Evolutionary conservation across 176 grass and related monocot genomes (phyloP).

Genomic region (Cenchrus fungigraminus): DNA sequence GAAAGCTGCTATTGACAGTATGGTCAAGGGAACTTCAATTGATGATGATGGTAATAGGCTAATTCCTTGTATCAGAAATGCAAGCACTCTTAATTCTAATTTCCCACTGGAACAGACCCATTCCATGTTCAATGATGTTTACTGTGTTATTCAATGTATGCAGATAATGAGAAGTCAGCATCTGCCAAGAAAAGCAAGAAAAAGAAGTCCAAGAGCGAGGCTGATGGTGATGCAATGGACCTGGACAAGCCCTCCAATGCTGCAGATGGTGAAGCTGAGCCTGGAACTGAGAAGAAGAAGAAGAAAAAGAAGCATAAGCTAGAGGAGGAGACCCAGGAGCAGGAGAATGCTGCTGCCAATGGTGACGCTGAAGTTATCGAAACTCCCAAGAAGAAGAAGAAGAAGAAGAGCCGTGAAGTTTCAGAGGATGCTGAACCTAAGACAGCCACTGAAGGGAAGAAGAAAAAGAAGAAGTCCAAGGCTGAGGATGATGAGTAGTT

Average conservation of each 20-base stretch:
- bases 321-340: conserved; percentile 49
- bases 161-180: conserved; percentile 40
- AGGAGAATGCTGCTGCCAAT: conserved; percentile 27
- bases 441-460: conserved; percentile 49
- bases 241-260: conserved; percentile 44
- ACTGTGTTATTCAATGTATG: neutral
- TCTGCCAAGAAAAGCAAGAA: conserved; percentile 77
- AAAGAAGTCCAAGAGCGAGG: conserved; percentile 52
- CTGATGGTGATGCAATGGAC: conserved; percentile 61
- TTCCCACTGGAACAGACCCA: neutral
- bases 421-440: conserved; percentile 45
- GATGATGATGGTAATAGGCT: conserved; percentile 45
- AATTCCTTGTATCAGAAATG: neutral
- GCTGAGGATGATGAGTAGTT: conserved; percentile 41
- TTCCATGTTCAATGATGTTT: neutral
- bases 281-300: conserved; percentile 67
- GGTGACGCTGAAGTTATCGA: conserved; percentile 45
- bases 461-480: conserved; percentile 65
- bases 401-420: conserved; percentile 55
- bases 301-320: conserved; percentile 86
- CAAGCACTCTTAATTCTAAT: neutral
- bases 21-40: conserved; percentile 34
- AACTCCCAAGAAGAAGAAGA: conserved; percentile 72
- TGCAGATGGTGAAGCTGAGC: conserved; percentile 57
- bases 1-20: conserved; percentile 78